A percentile compares a stretch with the other conserved stretches of the same genome.
phyloP scores from a whole-genome alignment of 768 basidiomycete genomes.

The Russula virescens region DNA sequence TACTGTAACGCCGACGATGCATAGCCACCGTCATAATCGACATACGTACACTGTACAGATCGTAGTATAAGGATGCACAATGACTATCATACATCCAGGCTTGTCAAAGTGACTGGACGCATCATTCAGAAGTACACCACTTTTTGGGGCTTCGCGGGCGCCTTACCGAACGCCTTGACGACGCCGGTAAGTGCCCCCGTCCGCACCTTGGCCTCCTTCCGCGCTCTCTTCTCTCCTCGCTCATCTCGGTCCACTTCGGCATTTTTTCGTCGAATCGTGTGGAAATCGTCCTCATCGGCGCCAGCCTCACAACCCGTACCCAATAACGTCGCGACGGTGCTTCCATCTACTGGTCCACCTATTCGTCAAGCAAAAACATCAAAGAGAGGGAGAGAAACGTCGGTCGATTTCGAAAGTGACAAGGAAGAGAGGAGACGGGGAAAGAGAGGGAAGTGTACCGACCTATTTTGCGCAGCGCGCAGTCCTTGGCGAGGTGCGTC shows the following conservation, averaged over 20 bases:
- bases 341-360: no score
- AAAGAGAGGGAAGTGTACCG: not conserved
- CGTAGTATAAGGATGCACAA: no score
- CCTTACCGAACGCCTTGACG: constrained; percentile 27
- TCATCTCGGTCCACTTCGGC: constrained; percentile 57
- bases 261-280: constrained; percentile 62
- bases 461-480: constrained; percentile 54
- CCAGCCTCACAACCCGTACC: constrained; percentile 52
- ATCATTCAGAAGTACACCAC: constrained; percentile 42
- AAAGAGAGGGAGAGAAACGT: not conserved
- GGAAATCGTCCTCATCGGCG: constrained; percentile 95
- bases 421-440: not conserved
- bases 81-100: not conserved
- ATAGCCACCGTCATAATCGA: no score
- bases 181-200: constrained; percentile 41
- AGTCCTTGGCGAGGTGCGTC: constrained; percentile 81
- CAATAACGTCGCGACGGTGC: constrained; percentile 39
- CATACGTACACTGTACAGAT: not conserved
- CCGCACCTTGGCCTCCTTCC: constrained; percentile 39
- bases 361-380: not conserved
- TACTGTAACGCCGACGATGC: no score
- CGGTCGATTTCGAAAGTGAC: not conserved
- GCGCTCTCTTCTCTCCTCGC: constrained; percentile 41
- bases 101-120: not conserved
- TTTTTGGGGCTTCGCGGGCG: constrained; percentile 34